Base-by-base conservation (phyloP, 805 yeast genomes). In the Saccharomycopsis sp. region DNA sequence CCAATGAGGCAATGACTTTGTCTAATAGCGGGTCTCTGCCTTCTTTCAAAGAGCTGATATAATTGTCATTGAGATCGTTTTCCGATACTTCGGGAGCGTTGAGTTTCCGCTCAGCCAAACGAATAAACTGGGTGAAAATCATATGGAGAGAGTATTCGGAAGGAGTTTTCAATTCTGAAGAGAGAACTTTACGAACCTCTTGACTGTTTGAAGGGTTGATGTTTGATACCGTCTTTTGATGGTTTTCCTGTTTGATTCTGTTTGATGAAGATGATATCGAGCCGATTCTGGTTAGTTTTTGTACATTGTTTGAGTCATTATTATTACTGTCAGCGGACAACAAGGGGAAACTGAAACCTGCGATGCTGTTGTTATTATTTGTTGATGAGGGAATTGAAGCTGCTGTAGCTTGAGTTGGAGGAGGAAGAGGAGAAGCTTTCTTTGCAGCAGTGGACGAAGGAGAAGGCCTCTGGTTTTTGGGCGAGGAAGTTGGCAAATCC, bases 131-230 rank as follows among this genome's bases (percentile, higher is more conserved):
- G 2, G 97, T 86, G 57, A 94, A 94, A 30, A 94, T 69, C 19
- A 94, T 87, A 59, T 94, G 96, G 40, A 94, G 64, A 0, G 97
- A 92, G 56, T 92, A 92, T 53, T 88, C 96, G 0, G 89, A 80
- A 0, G 88, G 84, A 20, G 80, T 69, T 53, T 80, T 77, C 56
- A 71, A 65, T 44, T 78, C 84, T 0, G 80, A 60, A 2, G 68
- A 69, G 48, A 65, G 44, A 30, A 56, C 56, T 42, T 59, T 65
- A 39, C 71, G 44, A 2, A 40, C 43, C 13, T 42, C 46, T 16
- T 43, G 42, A 12, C 41, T 41, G 29, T 36, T 41, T 15, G 42
- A 27, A n/a, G 46, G 21, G 20, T 34, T 42, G 20, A 37, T 38
- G 42, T 17, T 5, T 17, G n/a, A 8, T 5, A 17, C 30, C 17